A percentile compares a stretch with the other conserved stretches of the same genome.
phyloP scores from a whole-genome alignment of 805 yeast genomes.

The Metschnikowia dekortorum region DNA sequence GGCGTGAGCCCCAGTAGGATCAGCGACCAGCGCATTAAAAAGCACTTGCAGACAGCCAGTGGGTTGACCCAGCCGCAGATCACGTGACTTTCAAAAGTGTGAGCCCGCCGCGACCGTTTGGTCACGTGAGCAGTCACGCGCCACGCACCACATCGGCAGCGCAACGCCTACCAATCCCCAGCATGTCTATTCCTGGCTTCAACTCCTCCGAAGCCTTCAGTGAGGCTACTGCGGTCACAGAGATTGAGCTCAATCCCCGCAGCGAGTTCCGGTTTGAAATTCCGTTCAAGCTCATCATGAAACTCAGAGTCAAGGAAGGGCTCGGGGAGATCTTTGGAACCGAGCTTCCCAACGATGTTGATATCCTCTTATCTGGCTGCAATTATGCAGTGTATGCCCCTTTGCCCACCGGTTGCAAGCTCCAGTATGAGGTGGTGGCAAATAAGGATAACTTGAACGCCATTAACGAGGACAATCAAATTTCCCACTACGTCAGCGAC shows the following conservation, averaged over 20 bases:
- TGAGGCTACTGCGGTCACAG: constrained; percentile 10
- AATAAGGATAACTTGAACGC: constrained; percentile 23
- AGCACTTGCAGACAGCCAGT: too few species aligned
- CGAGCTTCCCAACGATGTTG: constrained; percentile 72
- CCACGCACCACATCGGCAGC: neutral
- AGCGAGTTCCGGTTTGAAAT: constrained; percentile 80
- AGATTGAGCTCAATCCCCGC: constrained; percentile 27
- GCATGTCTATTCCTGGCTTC: constrained; percentile 17
- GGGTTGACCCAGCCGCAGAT: too few species aligned
- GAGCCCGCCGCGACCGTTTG: too few species aligned
- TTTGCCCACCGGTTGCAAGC: constrained; percentile 56
- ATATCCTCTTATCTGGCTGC: constrained; percentile 35
- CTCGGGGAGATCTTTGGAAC: constrained; percentile 90
- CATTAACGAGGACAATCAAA: constrained; percentile 32
- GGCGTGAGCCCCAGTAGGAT: too few species aligned
- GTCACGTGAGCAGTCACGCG: neutral
- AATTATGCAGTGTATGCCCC: constrained; percentile 39
- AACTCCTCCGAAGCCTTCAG: neutral
- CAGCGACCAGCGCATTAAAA: too few species aligned
- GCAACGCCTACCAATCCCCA: neutral
- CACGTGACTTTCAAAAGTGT: too few species aligned
- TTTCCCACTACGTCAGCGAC: constrained; percentile 62
- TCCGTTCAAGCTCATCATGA: constrained; percentile 45
- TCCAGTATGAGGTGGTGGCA: constrained; percentile 41
- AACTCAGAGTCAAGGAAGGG: constrained; percentile 57